Conservation (phyloP, 2,329 filamentous ascomycete genomes). For the Diaporthe helianthi region DNA sequence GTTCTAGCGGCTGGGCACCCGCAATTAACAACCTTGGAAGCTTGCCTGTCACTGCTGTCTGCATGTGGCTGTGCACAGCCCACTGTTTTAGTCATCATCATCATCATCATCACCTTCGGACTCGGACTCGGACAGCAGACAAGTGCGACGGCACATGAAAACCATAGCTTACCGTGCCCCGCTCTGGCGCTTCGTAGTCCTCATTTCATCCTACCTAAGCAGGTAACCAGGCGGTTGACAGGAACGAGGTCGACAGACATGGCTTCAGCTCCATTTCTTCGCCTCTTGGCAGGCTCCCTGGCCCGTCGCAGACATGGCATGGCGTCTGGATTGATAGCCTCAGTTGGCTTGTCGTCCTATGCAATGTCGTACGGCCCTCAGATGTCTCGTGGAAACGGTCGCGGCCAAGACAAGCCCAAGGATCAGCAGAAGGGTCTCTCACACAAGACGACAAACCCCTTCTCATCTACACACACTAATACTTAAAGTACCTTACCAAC, state of each 20-base stretch:
- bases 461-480: slow-evolving; percentile 18
- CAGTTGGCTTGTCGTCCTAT: not conserved
- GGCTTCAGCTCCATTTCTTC: not conserved
- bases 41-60: not conserved
- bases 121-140: slow-evolving; percentile 1
- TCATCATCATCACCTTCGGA: slow-evolving; percentile 4
- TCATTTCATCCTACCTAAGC: not conserved
- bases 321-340: not conserved
- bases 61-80: not conserved
- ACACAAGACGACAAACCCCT: not conserved
- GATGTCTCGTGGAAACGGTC: not conserved
- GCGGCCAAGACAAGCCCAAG: not conserved
- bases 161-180: not conserved
- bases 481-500: not conserved
- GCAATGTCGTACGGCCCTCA: slow-evolving; percentile 20
- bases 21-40: no score
- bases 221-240: no score
- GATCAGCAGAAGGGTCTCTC: not conserved
- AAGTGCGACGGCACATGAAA: no score
- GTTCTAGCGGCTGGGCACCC: slow-evolving; percentile 6
- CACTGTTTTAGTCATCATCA: not conserved
- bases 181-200: not conserved
- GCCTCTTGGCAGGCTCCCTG: slow-evolving; percentile 12
- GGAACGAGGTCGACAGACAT: no score
- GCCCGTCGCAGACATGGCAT: not conserved